A percentile compares a stretch with the other conserved stretches of the same genome.
phyloP scores from a whole-genome alignment of 2,329 filamentous ascomycete genomes.

The Camillea tinctor region DNA sequence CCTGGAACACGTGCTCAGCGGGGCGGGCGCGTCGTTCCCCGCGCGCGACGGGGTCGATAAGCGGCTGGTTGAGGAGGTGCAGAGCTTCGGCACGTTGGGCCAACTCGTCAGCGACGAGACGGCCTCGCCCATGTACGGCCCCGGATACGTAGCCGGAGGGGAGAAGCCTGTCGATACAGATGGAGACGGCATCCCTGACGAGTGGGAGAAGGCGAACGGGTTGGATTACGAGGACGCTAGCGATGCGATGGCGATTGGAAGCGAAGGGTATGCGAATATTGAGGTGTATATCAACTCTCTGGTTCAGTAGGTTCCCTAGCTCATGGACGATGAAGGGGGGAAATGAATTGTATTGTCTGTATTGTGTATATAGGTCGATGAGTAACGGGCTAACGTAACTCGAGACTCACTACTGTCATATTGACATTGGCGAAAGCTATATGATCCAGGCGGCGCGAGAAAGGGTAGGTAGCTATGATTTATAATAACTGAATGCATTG shows the following conservation, averaged over 20 bases:
- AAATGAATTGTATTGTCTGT: too few relatives aligned
- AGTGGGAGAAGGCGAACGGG: slow-evolving; percentile 44
- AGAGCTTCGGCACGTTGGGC: slow-evolving; percentile 44
- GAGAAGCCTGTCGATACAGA: slow-evolving; percentile 42
- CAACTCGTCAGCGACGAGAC: slow-evolving; percentile 46
- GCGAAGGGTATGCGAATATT: slow-evolving; percentile 45
- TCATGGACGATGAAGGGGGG: too few relatives aligned
- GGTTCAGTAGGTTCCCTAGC: slow-evolving; percentile 23
- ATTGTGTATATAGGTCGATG: too few relatives aligned
- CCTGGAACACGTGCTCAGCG: slow-evolving; percentile 38
- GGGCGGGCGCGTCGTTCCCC: slow-evolving; percentile 41
- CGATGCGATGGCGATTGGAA: slow-evolving; percentile 41
- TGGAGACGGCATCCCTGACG: slow-evolving; percentile 50
- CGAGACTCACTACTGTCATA: too few relatives aligned
- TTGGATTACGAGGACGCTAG: slow-evolving; percentile 37
- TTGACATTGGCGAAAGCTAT: too few relatives aligned
- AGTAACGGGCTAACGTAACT: too few relatives aligned
- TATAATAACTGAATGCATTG: too few relatives aligned
- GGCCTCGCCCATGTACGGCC: slow-evolving; percentile 37
- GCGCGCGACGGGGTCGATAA: slow-evolving; percentile 45
- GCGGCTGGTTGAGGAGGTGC: slow-evolving; percentile 41
- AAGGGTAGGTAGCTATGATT: too few relatives aligned
- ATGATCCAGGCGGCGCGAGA: too few relatives aligned
- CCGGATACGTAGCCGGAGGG: slow-evolving; percentile 39
- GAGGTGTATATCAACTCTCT: slow-evolving; percentile 52